phyloP scores from a whole-genome alignment of 2,329 filamentous ascomycete genomes.

The Botryotinia narcissicola region DNA sequence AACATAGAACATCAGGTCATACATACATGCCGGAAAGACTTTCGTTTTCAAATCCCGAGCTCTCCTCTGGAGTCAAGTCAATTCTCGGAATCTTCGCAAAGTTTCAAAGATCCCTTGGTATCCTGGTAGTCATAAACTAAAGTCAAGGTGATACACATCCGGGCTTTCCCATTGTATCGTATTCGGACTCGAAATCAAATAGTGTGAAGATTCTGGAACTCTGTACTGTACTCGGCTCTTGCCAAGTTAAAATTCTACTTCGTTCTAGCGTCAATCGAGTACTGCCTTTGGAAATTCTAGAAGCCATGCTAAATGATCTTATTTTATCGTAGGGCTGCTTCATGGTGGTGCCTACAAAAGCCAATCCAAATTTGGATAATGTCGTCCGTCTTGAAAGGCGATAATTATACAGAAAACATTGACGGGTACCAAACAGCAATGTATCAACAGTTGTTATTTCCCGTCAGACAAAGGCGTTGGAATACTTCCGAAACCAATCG shows the following conservation, averaged over 20 bases:
- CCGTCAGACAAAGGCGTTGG: background rate
- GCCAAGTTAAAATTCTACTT: background rate
- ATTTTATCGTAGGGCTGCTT: background rate
- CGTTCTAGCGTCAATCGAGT: background rate
- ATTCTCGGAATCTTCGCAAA: conserved; percentile 8
- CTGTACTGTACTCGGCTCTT: background rate
- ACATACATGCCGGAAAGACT: background rate
- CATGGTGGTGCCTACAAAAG: background rate
- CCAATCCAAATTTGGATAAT: background rate
- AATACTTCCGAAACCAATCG: background rate
- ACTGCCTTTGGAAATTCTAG: background rate
- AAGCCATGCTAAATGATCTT: background rate
- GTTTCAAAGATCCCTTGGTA: background rate
- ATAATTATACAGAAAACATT: background rate
- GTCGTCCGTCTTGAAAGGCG: background rate
- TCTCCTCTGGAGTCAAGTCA: background rate
- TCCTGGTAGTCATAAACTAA: background rate
- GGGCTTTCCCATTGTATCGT: background rate
- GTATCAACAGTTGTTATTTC: background rate
- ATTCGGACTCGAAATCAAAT: background rate
- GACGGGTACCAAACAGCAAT: too few species aligned
- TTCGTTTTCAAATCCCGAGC: conserved; percentile 4
- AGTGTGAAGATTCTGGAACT: background rate
- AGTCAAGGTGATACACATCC: background rate
- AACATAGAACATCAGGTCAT: background rate